Base-by-base conservation (phyloP, 352 stramenopile genomes). In the Blastocystis sp. region DNA sequence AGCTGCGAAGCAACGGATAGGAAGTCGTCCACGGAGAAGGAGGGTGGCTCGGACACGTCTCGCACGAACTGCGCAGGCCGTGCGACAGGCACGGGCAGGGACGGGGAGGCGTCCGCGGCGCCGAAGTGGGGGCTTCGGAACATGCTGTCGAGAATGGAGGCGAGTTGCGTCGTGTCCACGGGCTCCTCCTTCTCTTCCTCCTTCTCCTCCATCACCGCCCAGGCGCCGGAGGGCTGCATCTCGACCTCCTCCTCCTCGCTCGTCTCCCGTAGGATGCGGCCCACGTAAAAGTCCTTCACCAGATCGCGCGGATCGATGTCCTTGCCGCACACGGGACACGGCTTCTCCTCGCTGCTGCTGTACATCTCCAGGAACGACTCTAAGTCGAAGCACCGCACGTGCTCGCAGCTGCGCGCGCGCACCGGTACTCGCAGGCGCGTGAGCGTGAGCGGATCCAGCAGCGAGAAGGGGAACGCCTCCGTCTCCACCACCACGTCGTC, bases 341-440 rank as follows among this genome's bases (percentile, higher is more conserved):
- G 17, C 52, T 34, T 59, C 43, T 81, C 66, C 21, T 19, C 71
- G 19, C 21, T 66, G 3, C 19, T 34, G 9, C 2, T 3, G 59
- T 81, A 81, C 38, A 81, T 38, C 71, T 81, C 41, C 48, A 81
- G 11, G 38, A 81, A 81, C 45, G 14, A 38, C 23, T 53, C 11
- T 7, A 66, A 11, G 21, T 81, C 71, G 59, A 81, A 81, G 59
- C 71, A 81, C 7, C 41, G 62, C 17, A 81, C 41, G 59, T 81
- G 71, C 7, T 2, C 66, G 71, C 71, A 81, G 11, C 7, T 17
- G 3, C n/a, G 11, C 11, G 71, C 65, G 0, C 71, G 71, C 48
- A 81, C 71, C 0, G 71, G 71, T 11, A 64, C 9, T 17, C 7
- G 7, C 48, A 81, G 65, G 21, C 71, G 71, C 19, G 34, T 7